These are phyloP conservation scores for Magnaporthales sp. DNA, from an alignment of 2,329 filamentous ascomycete species.

Conservation along the genomic window DNA sequence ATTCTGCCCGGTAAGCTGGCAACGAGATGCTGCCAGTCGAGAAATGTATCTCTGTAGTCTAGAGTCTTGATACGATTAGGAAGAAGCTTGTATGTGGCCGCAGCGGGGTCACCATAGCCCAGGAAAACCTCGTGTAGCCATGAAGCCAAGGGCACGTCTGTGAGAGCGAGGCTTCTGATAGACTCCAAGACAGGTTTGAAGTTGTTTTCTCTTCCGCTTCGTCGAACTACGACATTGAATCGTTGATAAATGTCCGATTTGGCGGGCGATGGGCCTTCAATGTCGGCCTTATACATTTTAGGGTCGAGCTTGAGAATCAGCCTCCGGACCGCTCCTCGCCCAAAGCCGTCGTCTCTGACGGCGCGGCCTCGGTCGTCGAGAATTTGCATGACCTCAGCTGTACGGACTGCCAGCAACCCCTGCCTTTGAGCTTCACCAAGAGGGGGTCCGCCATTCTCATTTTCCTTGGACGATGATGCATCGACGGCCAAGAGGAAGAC, in stretches of 20 bases:
- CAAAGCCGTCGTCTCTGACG: conserved; percentile 62
- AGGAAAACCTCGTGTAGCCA: conserved; percentile 97
- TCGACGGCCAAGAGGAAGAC: conserved; percentile 79
- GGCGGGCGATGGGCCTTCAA: conserved; percentile 53
- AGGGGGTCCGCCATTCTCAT: conserved; percentile 40
- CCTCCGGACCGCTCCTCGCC: conserved; percentile 52
- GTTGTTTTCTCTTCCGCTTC: conserved; percentile 87
- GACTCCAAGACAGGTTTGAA: conserved; percentile 91
- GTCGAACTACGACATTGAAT: conserved; percentile 78
- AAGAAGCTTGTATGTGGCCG: conserved; percentile 77
- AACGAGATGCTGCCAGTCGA: conserved; percentile 90
- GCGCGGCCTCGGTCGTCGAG: conserved; percentile 75
- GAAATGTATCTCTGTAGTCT: conserved; percentile 89
- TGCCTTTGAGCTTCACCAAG: conserved; percentile 48
- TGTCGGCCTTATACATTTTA: conserved; percentile 68
- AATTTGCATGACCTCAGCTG: conserved; percentile 78
- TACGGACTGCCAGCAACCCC: conserved; percentile 63
- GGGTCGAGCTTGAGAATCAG: conserved; percentile 78
- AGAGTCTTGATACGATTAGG: conserved; percentile 68
- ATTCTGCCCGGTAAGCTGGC: conserved; percentile 84
- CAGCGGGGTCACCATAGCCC: conserved; percentile 89
- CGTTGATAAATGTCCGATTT: conserved; percentile 71
- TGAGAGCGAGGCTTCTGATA: conserved; percentile 76
- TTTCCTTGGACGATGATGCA: conserved; percentile 41
- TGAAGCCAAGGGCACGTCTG: conserved; percentile 74